Base-by-base conservation (phyloP, 345 rosid genomes). In the Lumnitzera racemosa region DNA sequence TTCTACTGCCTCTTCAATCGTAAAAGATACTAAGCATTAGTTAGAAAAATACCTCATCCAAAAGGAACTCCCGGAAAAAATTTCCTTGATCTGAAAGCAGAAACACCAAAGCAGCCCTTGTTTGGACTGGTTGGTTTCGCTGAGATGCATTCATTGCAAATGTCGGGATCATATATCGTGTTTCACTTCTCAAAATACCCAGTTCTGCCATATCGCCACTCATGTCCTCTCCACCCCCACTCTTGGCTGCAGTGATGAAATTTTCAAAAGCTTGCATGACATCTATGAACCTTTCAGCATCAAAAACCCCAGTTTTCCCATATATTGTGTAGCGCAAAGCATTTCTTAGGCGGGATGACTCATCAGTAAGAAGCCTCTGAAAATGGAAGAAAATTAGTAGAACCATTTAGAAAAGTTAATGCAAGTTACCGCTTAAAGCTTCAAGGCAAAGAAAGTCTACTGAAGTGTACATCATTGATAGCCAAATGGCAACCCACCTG, bases 211-310 rank as follows among this genome's bases (percentile, higher is more conserved):
- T 92, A 60, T 79, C 69, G 61, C 96, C 96, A 53, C 79, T 92
- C 85, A 92, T 59, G 61, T 66, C 69, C 77, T 87, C 96, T 63
- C 98, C 98, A 46, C 96, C 96, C 43, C 98, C 98, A 81, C 98
- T 89, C 86, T 87, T 92, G 65, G 96, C 98, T 58, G 94, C 96
- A 57, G 87, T 79, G 52, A 89, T 89, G 79, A 91, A 91, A 73
- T 66, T 85, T 78, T 91, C 98, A 67, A 91, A 91, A 51, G 98
- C 98, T 91, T 82, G 91, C 98, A 89, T 91, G 59, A 89, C 89
- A 80, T 92, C 98, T 56, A 92, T 87, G 76, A 92, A 92, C 76
- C 94, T 92, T 67, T 92, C 98, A 72, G 96, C 98, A 79, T 92
- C 88, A 74, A 92, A 92, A 61, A 92, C 91, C 47, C 94, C 91